These are phyloP conservation scores for Lachancea quebecensis DNA, from an alignment of 805 yeast genomes.

Conservation along the genomic window DNA sequence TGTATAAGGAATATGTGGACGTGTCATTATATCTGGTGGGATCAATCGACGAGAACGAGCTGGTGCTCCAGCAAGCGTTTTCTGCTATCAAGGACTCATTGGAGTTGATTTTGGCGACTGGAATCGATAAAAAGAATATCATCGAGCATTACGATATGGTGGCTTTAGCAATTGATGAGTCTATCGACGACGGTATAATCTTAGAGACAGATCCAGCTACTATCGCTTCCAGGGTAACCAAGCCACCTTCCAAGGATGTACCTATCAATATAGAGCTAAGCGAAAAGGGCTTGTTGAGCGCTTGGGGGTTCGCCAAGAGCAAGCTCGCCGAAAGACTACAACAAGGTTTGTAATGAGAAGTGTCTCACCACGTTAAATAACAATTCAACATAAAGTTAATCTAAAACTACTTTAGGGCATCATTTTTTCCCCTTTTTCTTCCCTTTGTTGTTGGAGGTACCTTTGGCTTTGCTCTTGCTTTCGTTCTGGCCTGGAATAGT, in stretches of 20 bases:
- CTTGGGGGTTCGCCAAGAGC: constrained; percentile 82
- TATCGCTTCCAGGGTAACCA: constrained; percentile 87
- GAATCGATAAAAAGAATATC: constrained; percentile 71
- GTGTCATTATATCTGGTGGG: constrained; percentile 66
- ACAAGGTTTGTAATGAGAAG: constrained; percentile 31
- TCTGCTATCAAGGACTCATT: constrained; percentile 76
- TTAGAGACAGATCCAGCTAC: constrained; percentile 84
- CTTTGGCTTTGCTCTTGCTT: constrained; percentile 18
- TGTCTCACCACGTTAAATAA: background rate
- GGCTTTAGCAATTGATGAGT: constrained; percentile 81
- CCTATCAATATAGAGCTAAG: constrained; percentile 55
- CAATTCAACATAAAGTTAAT: background rate
- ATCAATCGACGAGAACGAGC: constrained; percentile 74
- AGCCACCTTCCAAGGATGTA: constrained; percentile 66
- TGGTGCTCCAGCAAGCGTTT: constrained; percentile 65
- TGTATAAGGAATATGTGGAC: constrained; percentile 83
- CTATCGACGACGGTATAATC: constrained; percentile 88
- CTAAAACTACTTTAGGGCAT: constrained; percentile 1
- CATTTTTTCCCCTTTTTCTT: constrained; percentile 17
- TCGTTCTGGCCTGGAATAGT: constrained; percentile 45
- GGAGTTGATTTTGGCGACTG: constrained; percentile 56
- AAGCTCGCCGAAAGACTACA: constrained; percentile 50
- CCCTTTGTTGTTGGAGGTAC: constrained; percentile 18
- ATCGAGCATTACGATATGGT: constrained; percentile 82
- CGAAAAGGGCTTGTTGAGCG: constrained; percentile 73